Evolutionary conservation across 208 protist genomes (phyloP), one percentile per base, ranked within the genome.

Genomic region (Leishmania gerbilli): DNA sequence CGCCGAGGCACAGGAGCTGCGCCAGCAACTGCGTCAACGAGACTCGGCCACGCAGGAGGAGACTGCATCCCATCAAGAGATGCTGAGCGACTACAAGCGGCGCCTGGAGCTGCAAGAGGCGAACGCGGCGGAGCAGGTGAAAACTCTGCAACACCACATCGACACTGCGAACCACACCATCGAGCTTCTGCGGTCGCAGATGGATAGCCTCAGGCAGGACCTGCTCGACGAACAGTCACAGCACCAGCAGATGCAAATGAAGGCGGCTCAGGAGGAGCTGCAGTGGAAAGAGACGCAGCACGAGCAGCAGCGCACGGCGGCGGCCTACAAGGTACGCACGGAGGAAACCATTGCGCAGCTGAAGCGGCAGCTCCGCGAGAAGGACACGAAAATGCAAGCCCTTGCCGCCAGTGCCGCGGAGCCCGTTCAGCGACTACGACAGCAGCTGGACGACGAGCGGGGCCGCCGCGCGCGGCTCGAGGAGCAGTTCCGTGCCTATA

Each of bases 391-490:
- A 76, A 88, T 97, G 74, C 84, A 93, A 81, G 88, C 88, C 15
- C 89, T 97, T 1, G 92, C 92, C 7, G 88, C 87, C 19, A 85
- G 79, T 62, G 71, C 87, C 8, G 87, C 85, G 7, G 92, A 95
- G 83, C 92, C 92, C 17, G 78, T 97, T 42, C 91, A 96, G 85
- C 86, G 91, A 2, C 88, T 97, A 17, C 91, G 95, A 6, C 81
- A 77, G 76, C 95, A 97, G 81, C 91, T 97, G 19, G 95, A 96
- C 60, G 91, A 95, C n/a, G 95, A 97, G 88, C 89, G 92, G 0
- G 84, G 92, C 55, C 86, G 86, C 37, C 92, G 95, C 11, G 95
- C 93, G 0, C 77, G 77, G 8, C 81, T 96, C 21, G 92, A 97
- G 86, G 89, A 92, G 78, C 89, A 96, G 81, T 89, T 97, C 51